Evolutionary conservation across 73 alveolate species (phyloP).

Genomic region (Tetrahymena malaccensis): DNA sequence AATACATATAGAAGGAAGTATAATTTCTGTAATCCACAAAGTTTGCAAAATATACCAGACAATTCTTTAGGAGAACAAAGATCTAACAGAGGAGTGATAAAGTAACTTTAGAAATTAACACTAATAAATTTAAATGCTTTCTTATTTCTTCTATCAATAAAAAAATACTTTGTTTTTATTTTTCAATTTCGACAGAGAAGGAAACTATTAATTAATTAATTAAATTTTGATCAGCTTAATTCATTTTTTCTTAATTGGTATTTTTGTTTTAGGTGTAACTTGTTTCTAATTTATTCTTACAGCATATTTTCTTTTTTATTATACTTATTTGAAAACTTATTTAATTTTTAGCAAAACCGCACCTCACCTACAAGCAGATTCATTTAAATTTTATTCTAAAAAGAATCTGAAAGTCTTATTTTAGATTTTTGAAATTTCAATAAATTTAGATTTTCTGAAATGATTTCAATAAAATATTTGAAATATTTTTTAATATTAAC

Average conservation of each 20-base stretch:
- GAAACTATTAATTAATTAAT: no score
- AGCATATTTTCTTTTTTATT: no score
- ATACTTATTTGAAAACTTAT: no score
- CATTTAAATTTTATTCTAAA: no score
- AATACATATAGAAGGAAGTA: not conserved
- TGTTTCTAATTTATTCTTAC: not conserved
- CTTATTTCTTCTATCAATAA: not conserved
- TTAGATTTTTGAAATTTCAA: not conserved
- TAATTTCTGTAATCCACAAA: not conserved
- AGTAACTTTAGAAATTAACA: not conserved
- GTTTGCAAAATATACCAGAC: not conserved
- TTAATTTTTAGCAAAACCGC: not conserved
- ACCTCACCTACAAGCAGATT: not conserved
- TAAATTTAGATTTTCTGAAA: no score
- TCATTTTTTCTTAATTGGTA: not conserved
- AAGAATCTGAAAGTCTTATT: no score
- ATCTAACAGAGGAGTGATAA: not conserved
- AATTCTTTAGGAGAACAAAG: not conserved
- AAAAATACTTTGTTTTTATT: no score
- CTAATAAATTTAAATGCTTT: no score
- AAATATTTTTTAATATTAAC: not conserved
- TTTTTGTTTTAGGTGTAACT: not conserved
- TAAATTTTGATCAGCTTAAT: not conserved
- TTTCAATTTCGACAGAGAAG: not conserved
- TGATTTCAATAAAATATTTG: no score